Conservation (phyloP, 345 rosid genomes). For the Brassica incana region DNA sequence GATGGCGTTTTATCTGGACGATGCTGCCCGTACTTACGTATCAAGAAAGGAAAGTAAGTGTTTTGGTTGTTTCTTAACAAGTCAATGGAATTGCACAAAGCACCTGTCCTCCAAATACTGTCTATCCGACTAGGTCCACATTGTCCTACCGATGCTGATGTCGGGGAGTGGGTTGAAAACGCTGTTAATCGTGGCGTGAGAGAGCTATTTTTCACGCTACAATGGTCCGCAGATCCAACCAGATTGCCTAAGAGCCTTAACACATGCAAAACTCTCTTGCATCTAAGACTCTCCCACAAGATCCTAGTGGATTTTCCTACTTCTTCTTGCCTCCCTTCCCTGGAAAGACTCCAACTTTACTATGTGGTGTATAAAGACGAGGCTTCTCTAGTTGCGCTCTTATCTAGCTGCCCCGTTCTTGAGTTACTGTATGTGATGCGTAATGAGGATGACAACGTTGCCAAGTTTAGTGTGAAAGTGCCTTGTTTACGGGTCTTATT, state of each 20-base stretch:
- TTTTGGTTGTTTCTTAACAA: neutral
- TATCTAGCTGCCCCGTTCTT: constrained; percentile 26
- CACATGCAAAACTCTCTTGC: neutral
- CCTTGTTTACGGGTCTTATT: neutral
- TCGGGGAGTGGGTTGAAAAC: neutral
- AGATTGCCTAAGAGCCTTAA: neutral
- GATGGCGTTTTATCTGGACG: neutral
- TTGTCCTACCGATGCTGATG: neutral
- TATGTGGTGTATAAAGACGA: constrained; percentile 22
- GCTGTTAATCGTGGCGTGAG: neutral
- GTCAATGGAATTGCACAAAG: neutral
- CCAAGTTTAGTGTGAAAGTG: constrained; percentile 9
- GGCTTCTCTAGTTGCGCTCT: neutral
- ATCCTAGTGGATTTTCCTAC: constrained; percentile 9
- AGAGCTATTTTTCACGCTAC: neutral
- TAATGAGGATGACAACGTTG: constrained; percentile 6
- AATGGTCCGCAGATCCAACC: neutral
- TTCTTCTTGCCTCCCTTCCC: constrained; percentile 12
- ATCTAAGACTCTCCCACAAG: neutral
- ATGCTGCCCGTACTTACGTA: neutral
- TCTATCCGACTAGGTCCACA: neutral
- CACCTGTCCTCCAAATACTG: neutral
- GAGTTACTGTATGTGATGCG: neutral
- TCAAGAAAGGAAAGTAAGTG: neutral
- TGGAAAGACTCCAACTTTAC: neutral